A percentile compares a stretch with the other conserved stretches of the same genome.
Conservation (phyloP, 2,329 filamentous ascomycete genomes). For the Coniosporium tulheliwenetii region DNA sequence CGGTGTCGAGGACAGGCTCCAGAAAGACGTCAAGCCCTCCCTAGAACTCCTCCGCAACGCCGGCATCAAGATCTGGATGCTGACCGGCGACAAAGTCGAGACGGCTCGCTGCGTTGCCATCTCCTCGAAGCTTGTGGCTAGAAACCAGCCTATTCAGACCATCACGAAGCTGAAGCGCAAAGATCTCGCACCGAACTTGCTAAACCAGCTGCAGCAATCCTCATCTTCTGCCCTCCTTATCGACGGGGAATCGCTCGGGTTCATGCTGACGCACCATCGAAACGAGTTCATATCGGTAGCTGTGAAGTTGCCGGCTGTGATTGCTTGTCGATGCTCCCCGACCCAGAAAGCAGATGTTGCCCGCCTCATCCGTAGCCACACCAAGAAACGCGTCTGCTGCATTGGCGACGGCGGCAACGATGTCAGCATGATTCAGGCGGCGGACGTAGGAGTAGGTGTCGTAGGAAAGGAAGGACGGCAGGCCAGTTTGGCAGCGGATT, state of each 20-base stretch:
- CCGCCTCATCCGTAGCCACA: constrained; percentile 74
- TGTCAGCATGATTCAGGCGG: constrained; percentile 97
- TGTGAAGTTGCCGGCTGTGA: constrained; percentile 76
- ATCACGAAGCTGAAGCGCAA: constrained; percentile 72
- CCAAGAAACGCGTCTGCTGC: constrained; percentile 89
- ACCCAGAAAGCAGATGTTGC: constrained; percentile 95
- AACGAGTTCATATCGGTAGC: constrained; percentile 78
- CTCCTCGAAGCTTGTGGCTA: constrained; percentile 80
- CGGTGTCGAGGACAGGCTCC: constrained; percentile 92
- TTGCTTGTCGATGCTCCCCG: constrained; percentile 91
- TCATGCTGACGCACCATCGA: constrained; percentile 72
- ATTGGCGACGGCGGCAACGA: constrained; percentile 98
- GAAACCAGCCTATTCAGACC: constrained; percentile 92
- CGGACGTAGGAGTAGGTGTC: constrained; percentile 93
- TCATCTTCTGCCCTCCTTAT: constrained; percentile 78
- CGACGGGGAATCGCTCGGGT: constrained; percentile 75
- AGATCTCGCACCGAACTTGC: constrained; percentile 70
- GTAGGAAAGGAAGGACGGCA: constrained; percentile 96
- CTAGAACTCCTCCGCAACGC: constrained; percentile 90
- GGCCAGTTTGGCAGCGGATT: constrained; percentile 87
- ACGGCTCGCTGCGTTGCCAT: constrained; percentile 93
- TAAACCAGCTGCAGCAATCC: constrained; percentile 79
- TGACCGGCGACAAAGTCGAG: constrained; percentile 97
- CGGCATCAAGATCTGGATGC: constrained; percentile 99
- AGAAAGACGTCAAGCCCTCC: constrained; percentile 88